Evolutionary conservation across 495 filamentous ascomycete species (phyloP).

Genomic region (Penicillium silybi): DNA sequence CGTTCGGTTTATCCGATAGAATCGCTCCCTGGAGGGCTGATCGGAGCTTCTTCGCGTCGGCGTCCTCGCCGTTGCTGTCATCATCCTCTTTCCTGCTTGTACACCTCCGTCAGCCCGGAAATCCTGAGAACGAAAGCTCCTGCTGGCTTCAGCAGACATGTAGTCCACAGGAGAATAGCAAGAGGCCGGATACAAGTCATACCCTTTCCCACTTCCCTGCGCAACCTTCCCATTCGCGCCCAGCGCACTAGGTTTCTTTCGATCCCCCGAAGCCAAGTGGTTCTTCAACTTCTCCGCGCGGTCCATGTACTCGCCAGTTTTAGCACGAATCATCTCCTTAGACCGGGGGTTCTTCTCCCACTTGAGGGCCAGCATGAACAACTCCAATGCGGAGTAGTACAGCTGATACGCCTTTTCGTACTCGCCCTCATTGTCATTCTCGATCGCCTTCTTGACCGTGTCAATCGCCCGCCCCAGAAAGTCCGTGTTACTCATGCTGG

Average conservation of each 20-base stretch:
- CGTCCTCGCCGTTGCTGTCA: conserved; percentile 64
- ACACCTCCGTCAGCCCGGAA: conserved; percentile 8
- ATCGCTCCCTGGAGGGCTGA: conserved; percentile 90
- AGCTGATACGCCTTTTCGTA: conserved; percentile 94
- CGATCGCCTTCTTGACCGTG: conserved; percentile 93
- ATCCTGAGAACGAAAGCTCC: not conserved
- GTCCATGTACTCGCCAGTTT: conserved; percentile 95
- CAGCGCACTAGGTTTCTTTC: conserved; percentile 75
- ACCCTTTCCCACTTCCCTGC: conserved; percentile 65
- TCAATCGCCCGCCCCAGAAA: conserved; percentile 95
- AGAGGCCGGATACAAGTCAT: conserved; percentile 20
- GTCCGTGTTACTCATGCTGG: conserved; percentile 90
- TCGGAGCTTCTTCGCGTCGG: conserved; percentile 91
- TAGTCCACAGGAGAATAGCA: not conserved
- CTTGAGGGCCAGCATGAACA: conserved; percentile 95
- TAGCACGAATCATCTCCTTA: conserved; percentile 93
- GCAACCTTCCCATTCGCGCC: conserved; percentile 78
- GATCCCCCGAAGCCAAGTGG: conserved; percentile 73
- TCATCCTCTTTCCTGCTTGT: conserved; percentile 51
- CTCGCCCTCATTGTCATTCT: conserved; percentile 88
- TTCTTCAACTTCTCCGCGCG: conserved; percentile 95
- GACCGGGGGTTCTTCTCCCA: conserved; percentile 97
- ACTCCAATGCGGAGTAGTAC: conserved; percentile 90
- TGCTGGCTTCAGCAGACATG: not conserved
- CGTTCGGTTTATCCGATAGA: conserved; percentile 87